Base-by-base conservation (phyloP, 441 rosid species). In the Gossypium schwendimanii region DNA sequence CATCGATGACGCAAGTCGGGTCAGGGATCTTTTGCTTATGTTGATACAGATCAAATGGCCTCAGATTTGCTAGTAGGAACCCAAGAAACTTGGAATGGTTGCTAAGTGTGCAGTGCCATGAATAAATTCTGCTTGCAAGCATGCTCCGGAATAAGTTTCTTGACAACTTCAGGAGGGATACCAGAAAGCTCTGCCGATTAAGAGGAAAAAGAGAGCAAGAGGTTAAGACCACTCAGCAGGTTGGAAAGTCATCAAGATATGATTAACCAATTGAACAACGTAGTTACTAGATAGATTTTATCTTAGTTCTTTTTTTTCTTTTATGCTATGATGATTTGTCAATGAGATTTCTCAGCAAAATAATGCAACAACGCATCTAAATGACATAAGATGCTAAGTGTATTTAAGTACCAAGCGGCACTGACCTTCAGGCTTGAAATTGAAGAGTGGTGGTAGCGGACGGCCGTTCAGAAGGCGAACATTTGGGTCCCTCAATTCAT, bases 401-500 rank as follows among this genome's bases (percentile, higher is more conserved):
- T 21, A 45, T 67, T 49, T 3, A 26, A 26, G 57, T 67, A 67
- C 57, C 15, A 6, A 45, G 47, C 47, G 17, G 11, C 54, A 28
- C 75, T 71, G 17, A 87, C 98, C 98, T 87, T 84, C 88, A 2
- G 95, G 81, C 80, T 89, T 94, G 71, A 91, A 91, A 78, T 93
- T 91, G 74, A 93, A 91, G 64, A 93, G 85, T 4, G 98, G 97
- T 57, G 98, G 98, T 72, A 94, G 96, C 39, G 98, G 98, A 44
- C 98, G 96, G 63, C 97, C 97, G 71, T 86, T 91, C 39, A 96
- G 98, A 52, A 94, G 97, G 52, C 98, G 93, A 69, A 93, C 86
- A 75, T 77, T 85, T 26, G 96, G 96, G 80, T 94, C 97, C 87
- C 98, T 90, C 73, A 94, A 78, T 77, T 91, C 98, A 84, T 94